These are phyloP conservation scores for Chloranthus sessilifolius DNA, from an alignment of 164 flowering plant species.

Conservation along the genomic window DNA sequence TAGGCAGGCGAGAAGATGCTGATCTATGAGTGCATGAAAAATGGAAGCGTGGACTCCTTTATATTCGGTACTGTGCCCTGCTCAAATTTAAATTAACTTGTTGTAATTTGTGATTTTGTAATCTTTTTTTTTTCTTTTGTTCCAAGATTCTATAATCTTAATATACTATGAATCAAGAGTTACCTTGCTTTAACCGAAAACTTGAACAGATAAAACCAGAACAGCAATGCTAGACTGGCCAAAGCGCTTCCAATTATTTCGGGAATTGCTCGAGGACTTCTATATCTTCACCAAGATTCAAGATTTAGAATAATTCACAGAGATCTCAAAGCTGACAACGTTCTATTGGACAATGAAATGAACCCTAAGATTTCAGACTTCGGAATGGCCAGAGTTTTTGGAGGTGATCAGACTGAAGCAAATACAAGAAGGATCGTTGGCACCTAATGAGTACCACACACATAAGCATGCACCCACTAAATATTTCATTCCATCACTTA, in stretches of 20 bases:
- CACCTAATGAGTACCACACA: constrained; percentile 18
- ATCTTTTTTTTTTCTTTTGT: no score
- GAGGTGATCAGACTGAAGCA: constrained; percentile 15
- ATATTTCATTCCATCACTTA: no score
- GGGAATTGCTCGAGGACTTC: constrained; percentile 28
- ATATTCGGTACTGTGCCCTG: no score
- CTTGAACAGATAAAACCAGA: not conserved
- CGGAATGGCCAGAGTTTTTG: constrained; percentile 26
- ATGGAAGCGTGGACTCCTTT: no score
- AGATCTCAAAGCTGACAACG: constrained; percentile 28
- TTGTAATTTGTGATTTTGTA: no score
- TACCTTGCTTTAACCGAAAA: no score
- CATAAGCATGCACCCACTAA: not conserved
- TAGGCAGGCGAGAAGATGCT: no score
- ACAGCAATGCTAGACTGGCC: constrained; percentile 13
- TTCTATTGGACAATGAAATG: constrained; percentile 24
- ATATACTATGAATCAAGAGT: no score
- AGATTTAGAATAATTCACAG: constrained; percentile 26
- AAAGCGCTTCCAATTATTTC: constrained; percentile 19
- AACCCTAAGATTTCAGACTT: constrained; percentile 29
- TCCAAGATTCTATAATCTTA: no score
- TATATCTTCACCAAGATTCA: constrained; percentile 34
- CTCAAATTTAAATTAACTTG: no score
- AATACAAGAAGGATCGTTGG: constrained; percentile 25
- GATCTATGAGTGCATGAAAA: no score